Evolutionary conservation across 139 green algal species (phyloP), one percentile per base, ranked within the genome.

Genomic region (Chlorella sp.): DNA sequence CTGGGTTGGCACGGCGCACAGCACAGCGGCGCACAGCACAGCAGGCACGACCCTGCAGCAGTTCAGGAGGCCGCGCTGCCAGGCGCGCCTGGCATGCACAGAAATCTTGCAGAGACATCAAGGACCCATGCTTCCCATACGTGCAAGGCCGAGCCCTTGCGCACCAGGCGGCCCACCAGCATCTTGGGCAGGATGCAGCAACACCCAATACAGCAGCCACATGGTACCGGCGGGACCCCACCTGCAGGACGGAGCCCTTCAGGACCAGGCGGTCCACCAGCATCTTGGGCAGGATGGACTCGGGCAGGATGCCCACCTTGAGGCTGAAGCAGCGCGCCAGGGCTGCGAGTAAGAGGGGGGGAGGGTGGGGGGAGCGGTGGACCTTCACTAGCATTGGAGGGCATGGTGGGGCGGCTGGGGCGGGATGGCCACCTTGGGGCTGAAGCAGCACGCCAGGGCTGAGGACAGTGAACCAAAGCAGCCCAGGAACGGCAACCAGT

Each of bases 81-180:
- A n/a, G n/a, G n/a, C n/a, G n/a, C n/a, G n/a, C n/a, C n/a, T n/a
- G n/a, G n/a, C n/a, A 30, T 4, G 58, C 13, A 30, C 58, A 24
- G 4, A 65, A 65, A 65, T 7, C 58, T 7, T 65, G 58, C n/a
- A n/a, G n/a, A n/a, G n/a, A n/a, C n/a, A n/a, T n/a, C n/a, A n/a
- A n/a, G n/a, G n/a, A n/a, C n/a, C n/a, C n/a, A n/a, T n/a, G n/a
- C n/a, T n/a, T n/a, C n/a, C 4, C 68, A 0, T 19, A 69, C 75
- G 54, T 81, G 75, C 76, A 96, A 81, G 24, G 96, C 89, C 24
- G 92, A 95, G 65, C 96, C 96, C 84, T 96, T 96, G 60, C 90
- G 85, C 76, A 99, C 94, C 87, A 98, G 92, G 58, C 95, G 88
- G 90, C 98, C 96, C 76, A 97, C 95, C n/a, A 95, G 86, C 82